These are phyloP conservation scores for Staphylotrichum longicolle DNA, from an alignment of 495 filamentous ascomycete genomes.

Conservation along the genomic window DNA sequence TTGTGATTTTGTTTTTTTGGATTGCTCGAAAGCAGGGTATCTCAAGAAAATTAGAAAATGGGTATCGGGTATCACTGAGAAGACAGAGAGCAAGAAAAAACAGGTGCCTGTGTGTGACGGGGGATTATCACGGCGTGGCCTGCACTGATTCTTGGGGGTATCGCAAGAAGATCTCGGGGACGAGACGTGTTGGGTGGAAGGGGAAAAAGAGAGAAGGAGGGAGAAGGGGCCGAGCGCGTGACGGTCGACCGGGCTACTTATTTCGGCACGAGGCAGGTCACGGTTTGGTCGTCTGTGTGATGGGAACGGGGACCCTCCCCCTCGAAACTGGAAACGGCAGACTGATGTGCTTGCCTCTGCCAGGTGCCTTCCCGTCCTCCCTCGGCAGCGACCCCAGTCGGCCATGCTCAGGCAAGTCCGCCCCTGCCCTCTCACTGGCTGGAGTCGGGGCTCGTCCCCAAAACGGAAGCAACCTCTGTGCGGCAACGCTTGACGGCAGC, in stretches of 20 bases:
- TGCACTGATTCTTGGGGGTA: slow-evolving; percentile 31
- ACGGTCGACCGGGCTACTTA: slow-evolving; percentile 29
- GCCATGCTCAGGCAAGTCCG: too few species aligned
- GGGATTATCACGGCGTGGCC: slow-evolving; percentile 32
- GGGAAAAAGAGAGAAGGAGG: slow-evolving; percentile 20
- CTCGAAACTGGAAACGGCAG: slow-evolving; percentile 19
- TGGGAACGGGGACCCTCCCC: neutral
- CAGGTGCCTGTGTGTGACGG: slow-evolving; percentile 27
- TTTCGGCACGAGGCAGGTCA: slow-evolving; percentile 24
- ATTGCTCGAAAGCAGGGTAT: slow-evolving; percentile 36
- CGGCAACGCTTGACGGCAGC: neutral
- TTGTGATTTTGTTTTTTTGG: slow-evolving; percentile 30
- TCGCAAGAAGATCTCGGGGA: slow-evolving; percentile 27
- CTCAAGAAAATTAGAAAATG: slow-evolving; percentile 40
- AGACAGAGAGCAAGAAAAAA: slow-evolving; percentile 41
- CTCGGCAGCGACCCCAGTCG: slow-evolving; percentile 1
- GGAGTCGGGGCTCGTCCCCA: neutral
- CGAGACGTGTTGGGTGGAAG: slow-evolving; percentile 25
- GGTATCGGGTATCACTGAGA: slow-evolving; percentile 53
- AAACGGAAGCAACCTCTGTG: slow-evolving; percentile 18
- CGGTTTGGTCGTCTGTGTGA: slow-evolving; percentile 2
- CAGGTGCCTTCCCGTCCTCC: neutral
- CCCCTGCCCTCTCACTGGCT: slow-evolving; percentile 11
- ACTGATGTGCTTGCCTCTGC: neutral
- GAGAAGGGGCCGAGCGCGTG: slow-evolving; percentile 25